phyloP scores from a whole-genome alignment of 495 filamentous ascomycete species.

The Penicillium mononematosum region DNA sequence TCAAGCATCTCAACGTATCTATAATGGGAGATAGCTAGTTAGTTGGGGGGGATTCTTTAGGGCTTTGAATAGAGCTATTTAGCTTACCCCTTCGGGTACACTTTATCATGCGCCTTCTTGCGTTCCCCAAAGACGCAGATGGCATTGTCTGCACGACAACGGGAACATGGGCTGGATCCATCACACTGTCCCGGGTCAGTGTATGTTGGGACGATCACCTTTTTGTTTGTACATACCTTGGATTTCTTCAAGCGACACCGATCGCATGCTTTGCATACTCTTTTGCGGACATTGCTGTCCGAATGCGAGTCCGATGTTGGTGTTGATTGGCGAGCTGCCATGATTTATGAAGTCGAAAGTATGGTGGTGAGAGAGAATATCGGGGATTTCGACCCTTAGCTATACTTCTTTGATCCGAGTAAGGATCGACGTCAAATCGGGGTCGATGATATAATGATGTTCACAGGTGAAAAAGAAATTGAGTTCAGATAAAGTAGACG shows the following conservation, averaged over 20 bases:
- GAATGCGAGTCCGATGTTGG: slow-evolving; percentile 48
- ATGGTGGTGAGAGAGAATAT: slow-evolving; percentile 1
- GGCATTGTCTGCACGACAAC: slow-evolving; percentile 59
- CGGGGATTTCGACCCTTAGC: slow-evolving; percentile 14
- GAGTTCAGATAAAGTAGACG: slow-evolving; percentile 16
- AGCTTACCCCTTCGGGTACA: slow-evolving; percentile 60
- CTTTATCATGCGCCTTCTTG: slow-evolving; percentile 61
- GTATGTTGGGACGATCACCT: slow-evolving; percentile 1
- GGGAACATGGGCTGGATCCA: slow-evolving; percentile 57
- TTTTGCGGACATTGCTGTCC: slow-evolving; percentile 50
- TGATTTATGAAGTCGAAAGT: slow-evolving; percentile 25
- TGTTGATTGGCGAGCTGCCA: slow-evolving; percentile 49
- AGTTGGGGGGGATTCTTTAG: background rate
- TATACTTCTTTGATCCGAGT: slow-evolving; percentile 28
- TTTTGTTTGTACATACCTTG: slow-evolving; percentile 46
- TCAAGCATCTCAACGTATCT: slow-evolving; percentile 74
- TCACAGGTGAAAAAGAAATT: slow-evolving; percentile 13
- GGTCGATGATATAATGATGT: slow-evolving; percentile 36
- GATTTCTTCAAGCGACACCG: slow-evolving; percentile 64
- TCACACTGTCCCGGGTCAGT: slow-evolving; percentile 50
- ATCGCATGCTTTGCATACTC: slow-evolving; percentile 64
- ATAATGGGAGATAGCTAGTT: slow-evolving; percentile 1
- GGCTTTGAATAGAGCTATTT: slow-evolving; percentile 4
- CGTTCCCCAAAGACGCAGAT: slow-evolving; percentile 63
- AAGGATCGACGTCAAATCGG: slow-evolving; percentile 33